These are phyloP conservation scores for Heterobasidion parviporum DNA, from an alignment of 1,284 basidiomycete genomes.

Conservation along the genomic window DNA sequence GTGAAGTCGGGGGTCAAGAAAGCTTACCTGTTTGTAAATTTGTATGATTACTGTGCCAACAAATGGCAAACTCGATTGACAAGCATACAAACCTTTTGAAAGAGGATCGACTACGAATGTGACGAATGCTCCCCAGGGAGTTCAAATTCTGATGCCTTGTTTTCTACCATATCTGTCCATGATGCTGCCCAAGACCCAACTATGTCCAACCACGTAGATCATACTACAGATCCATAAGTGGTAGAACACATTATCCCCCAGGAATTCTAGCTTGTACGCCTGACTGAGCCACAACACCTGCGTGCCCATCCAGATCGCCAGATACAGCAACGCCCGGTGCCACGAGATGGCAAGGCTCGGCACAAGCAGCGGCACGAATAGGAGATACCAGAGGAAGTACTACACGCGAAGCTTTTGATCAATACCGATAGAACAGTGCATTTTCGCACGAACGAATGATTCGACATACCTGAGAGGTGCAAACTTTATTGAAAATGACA, in stretches of 20 bases:
- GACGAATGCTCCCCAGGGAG: no score
- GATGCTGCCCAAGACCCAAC: slow-evolving; percentile 65
- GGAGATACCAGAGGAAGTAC: slow-evolving; percentile 98
- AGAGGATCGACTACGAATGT: no score
- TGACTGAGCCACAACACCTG: slow-evolving; percentile 83
- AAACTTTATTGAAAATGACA: slow-evolving; percentile 96
- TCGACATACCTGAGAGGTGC: slow-evolving; percentile 79
- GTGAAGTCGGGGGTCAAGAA: background rate
- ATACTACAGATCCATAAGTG: slow-evolving; percentile 75
- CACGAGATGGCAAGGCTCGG: slow-evolving; percentile 52
- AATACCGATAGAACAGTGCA: background rate
- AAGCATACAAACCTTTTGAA: no score
- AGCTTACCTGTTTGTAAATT: background rate
- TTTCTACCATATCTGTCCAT: slow-evolving; percentile 38
- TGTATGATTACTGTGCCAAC: background rate
- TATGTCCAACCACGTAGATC: slow-evolving; percentile 66
- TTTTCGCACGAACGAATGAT: background rate
- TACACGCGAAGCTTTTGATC: slow-evolving; percentile 23
- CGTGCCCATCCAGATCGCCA: slow-evolving; percentile 65
- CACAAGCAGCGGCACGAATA: slow-evolving; percentile 81
- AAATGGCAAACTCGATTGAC: no score
- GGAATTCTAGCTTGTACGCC: slow-evolving; percentile 86
- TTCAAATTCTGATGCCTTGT: background rate
- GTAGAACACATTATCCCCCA: slow-evolving; percentile 67
- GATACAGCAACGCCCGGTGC: slow-evolving; percentile 30